These are phyloP conservation scores for Buxus sempervirens DNA, from an alignment of 164 flowering plant genomes.

Conservation along the genomic window DNA sequence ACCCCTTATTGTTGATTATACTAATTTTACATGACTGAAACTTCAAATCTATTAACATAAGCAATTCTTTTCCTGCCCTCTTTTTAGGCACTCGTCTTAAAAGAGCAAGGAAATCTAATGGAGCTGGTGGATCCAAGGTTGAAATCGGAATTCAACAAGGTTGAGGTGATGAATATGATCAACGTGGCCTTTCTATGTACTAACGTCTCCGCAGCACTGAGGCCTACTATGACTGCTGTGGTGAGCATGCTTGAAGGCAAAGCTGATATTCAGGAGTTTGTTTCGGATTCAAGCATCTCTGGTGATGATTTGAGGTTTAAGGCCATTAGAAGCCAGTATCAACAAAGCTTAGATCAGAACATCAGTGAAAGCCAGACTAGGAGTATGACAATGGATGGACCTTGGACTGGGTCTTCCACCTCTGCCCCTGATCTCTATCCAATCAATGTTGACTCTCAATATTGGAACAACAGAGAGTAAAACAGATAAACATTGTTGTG, in stretches of 20 bases:
- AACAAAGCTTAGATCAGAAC: constrained; percentile 9
- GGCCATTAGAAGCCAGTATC: constrained; percentile 7
- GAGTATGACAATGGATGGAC: constrained; percentile 6
- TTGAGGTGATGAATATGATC: constrained; percentile 20
- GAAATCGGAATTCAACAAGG: constrained; percentile 14
- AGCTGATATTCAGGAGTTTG: constrained; percentile 10
- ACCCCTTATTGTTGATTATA: too few species aligned
- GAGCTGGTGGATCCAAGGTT: constrained; percentile 30
- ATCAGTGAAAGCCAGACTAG: constrained; percentile 2
- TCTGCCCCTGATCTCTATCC: background rate
- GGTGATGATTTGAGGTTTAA: constrained; percentile 11
- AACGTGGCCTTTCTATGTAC: constrained; percentile 30
- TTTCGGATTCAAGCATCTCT: constrained; percentile 7
- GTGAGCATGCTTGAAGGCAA: constrained; percentile 37
- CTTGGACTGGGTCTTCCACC: background rate
- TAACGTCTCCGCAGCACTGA: constrained; percentile 25
- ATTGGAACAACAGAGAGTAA: constrained; percentile 13
- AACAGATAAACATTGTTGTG: background rate
- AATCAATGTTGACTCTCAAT: constrained; percentile 12
- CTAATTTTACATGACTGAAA: too few species aligned
- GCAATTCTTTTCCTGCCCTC: background rate
- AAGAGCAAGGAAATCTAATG: constrained; percentile 24
- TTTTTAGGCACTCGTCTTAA: constrained; percentile 18
- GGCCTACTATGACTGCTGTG: constrained; percentile 30
- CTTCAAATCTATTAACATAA: too few species aligned